Percentiles rank a stretch among this genome's conserved stretches.
Evolutionary conservation across 225 moss, liverwort and hornwort genomes (phyloP).

Genomic region (Marchantia polymorpha): DNA sequence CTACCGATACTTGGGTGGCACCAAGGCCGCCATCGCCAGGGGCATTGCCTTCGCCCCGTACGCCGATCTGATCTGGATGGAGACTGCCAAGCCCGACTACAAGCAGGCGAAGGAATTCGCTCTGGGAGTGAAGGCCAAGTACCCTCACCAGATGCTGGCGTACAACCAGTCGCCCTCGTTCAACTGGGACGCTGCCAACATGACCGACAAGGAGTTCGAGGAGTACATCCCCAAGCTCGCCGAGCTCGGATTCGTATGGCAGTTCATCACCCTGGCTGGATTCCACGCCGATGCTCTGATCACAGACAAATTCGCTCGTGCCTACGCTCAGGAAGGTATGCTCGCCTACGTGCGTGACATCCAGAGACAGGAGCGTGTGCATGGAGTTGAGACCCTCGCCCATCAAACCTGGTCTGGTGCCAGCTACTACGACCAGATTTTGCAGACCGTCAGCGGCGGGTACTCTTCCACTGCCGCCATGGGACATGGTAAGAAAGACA

Average conservation of each 20-base stretch:
- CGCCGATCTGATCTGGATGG: conserved; percentile 76
- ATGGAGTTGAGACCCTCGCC: conserved; percentile 74
- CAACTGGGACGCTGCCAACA: conserved; percentile 84
- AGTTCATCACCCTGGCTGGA: conserved; percentile 78
- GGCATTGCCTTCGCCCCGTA: conserved; percentile 60
- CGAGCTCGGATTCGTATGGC: conserved; percentile 67
- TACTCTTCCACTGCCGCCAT: conserved; percentile 65
- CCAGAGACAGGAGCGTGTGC: conserved; percentile 73
- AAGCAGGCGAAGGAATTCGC: conserved; percentile 58
- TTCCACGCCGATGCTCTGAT: conserved; percentile 72
- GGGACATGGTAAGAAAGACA: conserved; percentile 45
- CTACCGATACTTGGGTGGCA: conserved; percentile 62
- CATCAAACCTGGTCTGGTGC: conserved; percentile 87
- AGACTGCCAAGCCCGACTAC: conserved; percentile 69
- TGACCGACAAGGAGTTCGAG: conserved; percentile 72
- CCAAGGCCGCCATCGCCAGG: conserved; percentile 56
- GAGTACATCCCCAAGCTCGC: conserved; percentile 74
- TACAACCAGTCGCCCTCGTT: conserved; percentile 81
- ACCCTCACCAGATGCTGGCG: conserved; percentile 66
- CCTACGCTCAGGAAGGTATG: conserved; percentile 74
- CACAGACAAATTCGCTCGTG: conserved; percentile 66
- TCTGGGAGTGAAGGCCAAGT: conserved; percentile 41
- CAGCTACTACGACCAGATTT: conserved; percentile 72
- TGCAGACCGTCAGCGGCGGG: conserved; percentile 72
- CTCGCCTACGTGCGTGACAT: conserved; percentile 79